Conservation (phyloP, 1,284 basidiomycete species). For the Tetrapyrgos nigripes region DNA sequence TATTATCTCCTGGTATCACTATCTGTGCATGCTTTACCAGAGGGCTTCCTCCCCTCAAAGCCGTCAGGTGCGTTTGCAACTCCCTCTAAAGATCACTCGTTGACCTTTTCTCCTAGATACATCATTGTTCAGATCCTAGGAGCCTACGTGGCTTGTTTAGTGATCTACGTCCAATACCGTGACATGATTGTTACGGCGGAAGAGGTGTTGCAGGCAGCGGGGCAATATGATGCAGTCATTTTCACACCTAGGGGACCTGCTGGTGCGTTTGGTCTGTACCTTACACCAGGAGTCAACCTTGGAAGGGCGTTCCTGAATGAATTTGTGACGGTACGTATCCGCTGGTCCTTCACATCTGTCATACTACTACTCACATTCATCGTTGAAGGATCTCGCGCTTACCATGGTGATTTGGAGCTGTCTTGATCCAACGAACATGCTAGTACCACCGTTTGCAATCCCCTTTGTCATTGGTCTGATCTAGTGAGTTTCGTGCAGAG, state of each 20-base stretch:
- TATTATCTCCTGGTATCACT: conserved; percentile 70
- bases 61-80: conserved; percentile 51
- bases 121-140: conserved; percentile 3
- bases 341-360: background rate
- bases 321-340: background rate
- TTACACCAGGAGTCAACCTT: background rate
- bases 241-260: conserved; percentile 1
- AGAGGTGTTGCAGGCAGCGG: background rate
- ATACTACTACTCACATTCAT: background rate
- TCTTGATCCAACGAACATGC: conserved; percentile 67
- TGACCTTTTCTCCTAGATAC: too few species aligned
- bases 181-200: conserved; percentile 1
- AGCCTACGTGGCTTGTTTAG: conserved; percentile 5
- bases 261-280: conserved; percentile 1
- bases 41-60: conserved; percentile 61
- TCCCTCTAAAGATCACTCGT: too few species aligned
- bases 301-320: background rate
- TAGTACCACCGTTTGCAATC: conserved; percentile 56
- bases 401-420: conserved; percentile 62
- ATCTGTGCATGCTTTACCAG: conserved; percentile 59
- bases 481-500: conserved; percentile 49
- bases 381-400: conserved; percentile 66
- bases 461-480: conserved; percentile 61
- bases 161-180: conserved; percentile 6
- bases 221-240: background rate